Conservation (phyloP, 495 filamentous ascomycete species). For the Aspergillus kassunensis region DNA sequence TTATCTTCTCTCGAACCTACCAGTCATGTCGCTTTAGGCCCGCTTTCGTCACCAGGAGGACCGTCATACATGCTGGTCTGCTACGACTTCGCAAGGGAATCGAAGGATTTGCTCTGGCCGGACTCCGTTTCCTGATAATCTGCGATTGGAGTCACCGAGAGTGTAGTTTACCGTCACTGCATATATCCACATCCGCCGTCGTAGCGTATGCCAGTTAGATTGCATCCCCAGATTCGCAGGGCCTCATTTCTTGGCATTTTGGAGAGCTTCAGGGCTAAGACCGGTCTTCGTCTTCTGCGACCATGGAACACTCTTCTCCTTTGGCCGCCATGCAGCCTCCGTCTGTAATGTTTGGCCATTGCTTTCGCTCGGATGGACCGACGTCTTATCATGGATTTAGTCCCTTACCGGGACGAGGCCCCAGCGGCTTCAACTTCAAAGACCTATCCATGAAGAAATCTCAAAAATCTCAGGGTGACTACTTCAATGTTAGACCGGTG, state of each 20-base stretch:
- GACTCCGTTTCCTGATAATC: slow-evolving; percentile 12
- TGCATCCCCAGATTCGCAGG: slow-evolving; percentile 7
- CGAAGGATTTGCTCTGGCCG: slow-evolving; percentile 8
- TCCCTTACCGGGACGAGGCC: slow-evolving; percentile 51
- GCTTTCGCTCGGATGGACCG: slow-evolving; percentile 51
- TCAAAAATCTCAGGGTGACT: slow-evolving; percentile 40
- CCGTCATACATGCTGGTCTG: slow-evolving; percentile 17
- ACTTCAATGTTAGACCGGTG: slow-evolving; percentile 77
- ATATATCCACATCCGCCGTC: slow-evolving; percentile 11
- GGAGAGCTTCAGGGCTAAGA: neutral
- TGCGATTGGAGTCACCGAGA: slow-evolving; percentile 12
- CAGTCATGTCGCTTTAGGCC: slow-evolving; percentile 24
- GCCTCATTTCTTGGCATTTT: slow-evolving; percentile 8
- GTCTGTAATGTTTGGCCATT: slow-evolving; percentile 54
- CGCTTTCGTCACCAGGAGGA: slow-evolving; percentile 18
- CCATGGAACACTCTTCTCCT: slow-evolving; percentile 91
- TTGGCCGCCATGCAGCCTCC: slow-evolving; percentile 90
- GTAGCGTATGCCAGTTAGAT: slow-evolving; percentile 25
- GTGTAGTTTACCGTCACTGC: slow-evolving; percentile 13
- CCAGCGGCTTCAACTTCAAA: slow-evolving; percentile 68
- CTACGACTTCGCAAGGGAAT: slow-evolving; percentile 16
- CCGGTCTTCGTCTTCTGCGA: slow-evolving; percentile 7
- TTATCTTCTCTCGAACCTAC: slow-evolving; percentile 6
- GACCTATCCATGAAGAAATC: slow-evolving; percentile 64
- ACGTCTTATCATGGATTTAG: slow-evolving; percentile 49